Conservation (phyloP, 2,329 filamentous ascomycete genomes). For the Clonostachys rhizophaga region DNA sequence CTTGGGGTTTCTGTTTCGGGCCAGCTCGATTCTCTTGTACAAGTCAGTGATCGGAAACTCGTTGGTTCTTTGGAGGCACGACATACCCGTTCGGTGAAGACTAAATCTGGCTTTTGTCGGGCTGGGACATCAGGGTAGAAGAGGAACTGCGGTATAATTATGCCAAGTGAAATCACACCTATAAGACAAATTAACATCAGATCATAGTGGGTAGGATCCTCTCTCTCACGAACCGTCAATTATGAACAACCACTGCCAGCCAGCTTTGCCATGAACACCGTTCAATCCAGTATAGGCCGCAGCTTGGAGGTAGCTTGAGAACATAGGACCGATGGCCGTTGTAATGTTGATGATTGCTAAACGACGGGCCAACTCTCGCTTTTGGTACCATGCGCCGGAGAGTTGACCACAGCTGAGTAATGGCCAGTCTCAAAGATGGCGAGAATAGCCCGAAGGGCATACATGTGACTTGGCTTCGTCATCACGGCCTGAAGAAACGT, state of each 20-base stretch:
- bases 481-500: constrained; percentile 11
- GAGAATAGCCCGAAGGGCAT: constrained; percentile 17
- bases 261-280: constrained; percentile 36
- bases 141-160: constrained; percentile 43
- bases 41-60: too few relatives aligned
- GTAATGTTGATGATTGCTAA: constrained; percentile 1
- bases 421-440: constrained; percentile 11
- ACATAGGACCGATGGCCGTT: constrained; percentile 10
- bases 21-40: constrained; percentile 10
- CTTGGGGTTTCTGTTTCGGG: constrained; percentile 18
- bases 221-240: not conserved
- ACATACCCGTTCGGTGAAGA: constrained; percentile 21
- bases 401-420: constrained; percentile 1
- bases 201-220: constrained; percentile 11
- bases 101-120: constrained; percentile 24
- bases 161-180: constrained; percentile 47
- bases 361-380: not conserved
- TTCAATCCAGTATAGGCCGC: constrained; percentile 27
- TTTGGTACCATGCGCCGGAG: not conserved
- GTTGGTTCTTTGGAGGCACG: too few relatives aligned
- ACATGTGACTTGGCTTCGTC: constrained; percentile 14
- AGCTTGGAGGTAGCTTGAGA: constrained; percentile 17
- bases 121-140: constrained; percentile 33
- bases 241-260: constrained; percentile 31
- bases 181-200: constrained; percentile 46